Conservation (phyloP, 257 asterid genomes). For the Ehretia macrophylla region DNA sequence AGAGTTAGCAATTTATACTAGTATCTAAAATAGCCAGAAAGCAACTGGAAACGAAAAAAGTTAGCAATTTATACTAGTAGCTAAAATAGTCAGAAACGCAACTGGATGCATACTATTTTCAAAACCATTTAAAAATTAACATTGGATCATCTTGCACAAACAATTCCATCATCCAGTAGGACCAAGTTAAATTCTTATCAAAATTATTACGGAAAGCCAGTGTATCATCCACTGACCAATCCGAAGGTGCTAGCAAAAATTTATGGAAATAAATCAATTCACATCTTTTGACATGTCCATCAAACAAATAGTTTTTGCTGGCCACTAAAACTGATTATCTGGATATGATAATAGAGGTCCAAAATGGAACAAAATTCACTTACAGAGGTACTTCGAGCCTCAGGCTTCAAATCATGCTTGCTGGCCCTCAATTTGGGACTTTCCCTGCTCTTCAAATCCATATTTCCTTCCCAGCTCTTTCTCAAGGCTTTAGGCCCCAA, state of each 20-base stretch:
- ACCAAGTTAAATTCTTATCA: too few species aligned
- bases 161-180: too few species aligned
- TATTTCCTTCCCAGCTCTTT: constrained; percentile 98
- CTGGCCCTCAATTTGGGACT: constrained; percentile 69
- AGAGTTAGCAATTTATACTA: not conserved
- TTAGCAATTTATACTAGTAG: not conserved
- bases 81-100: not conserved
- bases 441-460: constrained; percentile 72
- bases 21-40: not conserved
- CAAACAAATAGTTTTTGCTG: too few species aligned
- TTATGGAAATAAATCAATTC: too few species aligned
- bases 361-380: constrained; percentile 26
- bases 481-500: constrained; percentile 89
- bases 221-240: too few species aligned
- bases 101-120: not conserved
- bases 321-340: not conserved
- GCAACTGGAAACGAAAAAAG: not conserved
- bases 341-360: not conserved
- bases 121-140: not conserved
- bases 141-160: not conserved
- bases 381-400: constrained; percentile 67
- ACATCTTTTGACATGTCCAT: too few species aligned
- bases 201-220: too few species aligned
- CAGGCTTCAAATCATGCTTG: constrained; percentile 56
- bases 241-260: too few species aligned